Percentiles rank a stretch among this genome's conserved stretches.
These are phyloP conservation scores for Zymoseptoria passerinii DNA, from an alignment of 2,329 filamentous ascomycete genomes.

Conservation along the genomic window DNA sequence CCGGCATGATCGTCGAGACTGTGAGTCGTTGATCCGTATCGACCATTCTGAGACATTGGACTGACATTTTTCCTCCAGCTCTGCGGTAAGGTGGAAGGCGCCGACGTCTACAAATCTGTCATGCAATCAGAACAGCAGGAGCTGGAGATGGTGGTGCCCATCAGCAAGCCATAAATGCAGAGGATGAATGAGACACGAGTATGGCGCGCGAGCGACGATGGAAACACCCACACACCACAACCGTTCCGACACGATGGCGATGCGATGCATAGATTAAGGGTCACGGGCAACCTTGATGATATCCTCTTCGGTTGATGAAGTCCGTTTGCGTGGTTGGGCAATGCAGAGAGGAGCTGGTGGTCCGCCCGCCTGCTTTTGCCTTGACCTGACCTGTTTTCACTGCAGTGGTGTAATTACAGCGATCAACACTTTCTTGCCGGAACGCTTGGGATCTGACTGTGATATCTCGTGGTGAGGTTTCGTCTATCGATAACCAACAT, in stretches of 20 bases:
- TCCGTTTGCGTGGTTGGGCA: background rate
- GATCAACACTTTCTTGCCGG: background rate
- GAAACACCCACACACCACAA: background rate
- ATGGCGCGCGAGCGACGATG: background rate
- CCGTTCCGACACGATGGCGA: background rate
- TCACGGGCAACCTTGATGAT: background rate
- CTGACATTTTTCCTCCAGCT: conserved; percentile 22
- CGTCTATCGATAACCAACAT: background rate
- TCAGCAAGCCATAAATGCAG: conserved; percentile 26
- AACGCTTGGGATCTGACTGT: background rate
- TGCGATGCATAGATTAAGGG: background rate
- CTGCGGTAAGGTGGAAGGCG: conserved; percentile 43
- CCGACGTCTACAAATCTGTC: conserved; percentile 37
- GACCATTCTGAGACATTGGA: background rate
- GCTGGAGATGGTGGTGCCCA: conserved; percentile 29
- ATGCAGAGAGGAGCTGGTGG: background rate
- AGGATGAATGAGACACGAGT: background rate
- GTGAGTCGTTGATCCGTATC: conserved; percentile 17
- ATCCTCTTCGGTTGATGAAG: background rate
- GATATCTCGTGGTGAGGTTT: background rate
- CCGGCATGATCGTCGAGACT: conserved; percentile 72
- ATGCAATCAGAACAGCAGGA: conserved; percentile 23
- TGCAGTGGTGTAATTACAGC: background rate
- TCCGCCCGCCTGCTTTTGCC: background rate
- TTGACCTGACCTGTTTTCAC: background rate